phyloP scores from a whole-genome alignment of 495 filamentous ascomycete species.

The Penicillium tannophilum region DNA sequence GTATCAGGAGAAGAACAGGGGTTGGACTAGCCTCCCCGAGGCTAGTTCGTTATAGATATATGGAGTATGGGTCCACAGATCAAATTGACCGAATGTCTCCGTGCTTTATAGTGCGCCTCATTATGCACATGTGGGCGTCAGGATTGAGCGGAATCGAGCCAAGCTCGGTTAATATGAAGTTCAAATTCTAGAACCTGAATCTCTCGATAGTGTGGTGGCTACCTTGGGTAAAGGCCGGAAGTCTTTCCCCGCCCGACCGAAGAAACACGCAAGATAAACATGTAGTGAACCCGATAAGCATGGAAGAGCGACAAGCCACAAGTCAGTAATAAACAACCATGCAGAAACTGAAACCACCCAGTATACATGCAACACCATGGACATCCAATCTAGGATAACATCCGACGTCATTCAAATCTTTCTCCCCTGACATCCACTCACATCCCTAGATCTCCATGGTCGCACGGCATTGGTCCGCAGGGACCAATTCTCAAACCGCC shows the following conservation, averaged over 20 bases:
- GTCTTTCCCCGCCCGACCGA: too few relatives aligned
- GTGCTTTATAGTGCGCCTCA: too few relatives aligned
- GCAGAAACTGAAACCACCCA: background rate
- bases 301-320: background rate
- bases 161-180: too few relatives aligned
- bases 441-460: background rate
- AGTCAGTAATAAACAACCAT: background rate
- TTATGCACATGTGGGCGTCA: too few relatives aligned
- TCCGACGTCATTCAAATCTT: background rate
- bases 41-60: background rate
- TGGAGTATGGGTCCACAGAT: background rate
- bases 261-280: too few relatives aligned
- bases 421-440: background rate
- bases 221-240: too few relatives aligned
- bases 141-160: too few relatives aligned
- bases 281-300: too few relatives aligned
- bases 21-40: background rate
- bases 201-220: too few relatives aligned
- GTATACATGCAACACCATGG: background rate
- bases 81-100: too few relatives aligned
- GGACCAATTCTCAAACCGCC: constrained; percentile 4
- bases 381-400: too few relatives aligned
- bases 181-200: too few relatives aligned
- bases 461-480: background rate
- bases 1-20: background rate